Evolutionary conservation across 306 rosid genomes (phyloP), one percentile per base, ranked within the genome.

Genomic region (Cyclanthera cordifolia): DNA sequence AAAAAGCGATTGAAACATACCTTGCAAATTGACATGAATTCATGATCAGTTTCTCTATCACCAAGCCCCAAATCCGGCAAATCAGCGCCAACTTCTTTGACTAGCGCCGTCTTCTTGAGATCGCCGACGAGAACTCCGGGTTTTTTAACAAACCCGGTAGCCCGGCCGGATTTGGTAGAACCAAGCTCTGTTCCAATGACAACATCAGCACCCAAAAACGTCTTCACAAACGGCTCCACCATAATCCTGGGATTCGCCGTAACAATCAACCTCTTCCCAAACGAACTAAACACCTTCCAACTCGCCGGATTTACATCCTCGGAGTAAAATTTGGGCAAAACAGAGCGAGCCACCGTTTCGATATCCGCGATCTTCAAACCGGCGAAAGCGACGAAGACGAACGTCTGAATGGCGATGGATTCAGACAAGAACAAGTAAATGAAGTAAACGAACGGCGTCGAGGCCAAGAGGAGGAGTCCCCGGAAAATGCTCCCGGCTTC

Each of bases 1-100:
- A 39, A 20, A 20, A 3, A 20, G 1, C 34, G 28, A n/a, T 37
- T 32, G 10, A 41, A 32, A 27, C 1, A 48, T 41, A 88, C 99
- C 99, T 87, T 86, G 91, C 98, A 93, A 78, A 89, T 53, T 4
- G 96, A 90, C 96, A 93, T 90, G 87, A 93, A 93, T n/a, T 87
- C 90, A 65, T 82, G 83, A 73, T 93, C 96, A 37, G 86, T 83
- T 50, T 83, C 74, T 79, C 90, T 74, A 60, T 93, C 96, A 28
- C 99, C 99, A 0, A 93, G 76, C 12, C 95, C 99, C 77, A 93
- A 75, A 76, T 93, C 94, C 14, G 99, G 99, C 51, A 78, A 67
- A 63, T 73, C 48, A 2, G 77, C 9, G 11, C 85, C 88, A 69
- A 93, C 84, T 54, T 93, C 95, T 47, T 78, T 78, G 0, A 85